Percentiles rank a stretch among this genome's conserved stretches.
Conservation (phyloP, 2,329 filamentous ascomycete species). For the Ophiostoma montium region DNA sequence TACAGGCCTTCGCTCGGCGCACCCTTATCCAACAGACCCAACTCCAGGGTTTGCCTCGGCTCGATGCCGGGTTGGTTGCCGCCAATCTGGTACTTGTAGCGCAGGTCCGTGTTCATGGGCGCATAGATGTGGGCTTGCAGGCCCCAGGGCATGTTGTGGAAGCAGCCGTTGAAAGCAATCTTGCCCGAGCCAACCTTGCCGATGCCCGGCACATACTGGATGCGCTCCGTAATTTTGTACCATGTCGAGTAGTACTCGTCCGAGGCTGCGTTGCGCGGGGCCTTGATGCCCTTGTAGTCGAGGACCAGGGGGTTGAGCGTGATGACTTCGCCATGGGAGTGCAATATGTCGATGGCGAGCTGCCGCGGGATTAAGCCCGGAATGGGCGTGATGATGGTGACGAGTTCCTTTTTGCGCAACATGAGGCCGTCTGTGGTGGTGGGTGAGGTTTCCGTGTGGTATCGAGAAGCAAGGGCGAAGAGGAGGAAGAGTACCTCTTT, state of each 20-base stretch:
- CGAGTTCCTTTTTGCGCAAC: conserved; percentile 47
- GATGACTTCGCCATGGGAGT: conserved; percentile 57
- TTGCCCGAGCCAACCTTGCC: conserved; percentile 50
- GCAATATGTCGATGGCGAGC: conserved; percentile 57
- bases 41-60: conserved; percentile 44
- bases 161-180: conserved; percentile 57
- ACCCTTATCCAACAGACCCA: conserved; percentile 43
- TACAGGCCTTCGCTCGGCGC: conserved; percentile 52
- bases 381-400: conserved; percentile 57
- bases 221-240: conserved; percentile 59
- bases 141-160: conserved; percentile 59
- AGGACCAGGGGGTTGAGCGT: conserved; percentile 56
- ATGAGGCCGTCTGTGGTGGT: conserved; percentile 14
- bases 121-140: conserved; percentile 59
- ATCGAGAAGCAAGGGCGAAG: background rate
- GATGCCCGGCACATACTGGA: conserved; percentile 53
- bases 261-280: conserved; percentile 50
- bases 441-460: conserved; percentile 1
- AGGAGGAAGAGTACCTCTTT: background rate
- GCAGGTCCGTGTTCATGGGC: conserved; percentile 50
- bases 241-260: conserved; percentile 62
- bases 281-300: conserved; percentile 46
- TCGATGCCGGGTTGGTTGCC: conserved; percentile 56
- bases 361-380: conserved; percentile 57
- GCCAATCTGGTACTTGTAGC: conserved; percentile 53